These are phyloP conservation scores for Psilocybe cubensis DNA, from an alignment of 768 basidiomycete genomes.

Conservation along the genomic window DNA sequence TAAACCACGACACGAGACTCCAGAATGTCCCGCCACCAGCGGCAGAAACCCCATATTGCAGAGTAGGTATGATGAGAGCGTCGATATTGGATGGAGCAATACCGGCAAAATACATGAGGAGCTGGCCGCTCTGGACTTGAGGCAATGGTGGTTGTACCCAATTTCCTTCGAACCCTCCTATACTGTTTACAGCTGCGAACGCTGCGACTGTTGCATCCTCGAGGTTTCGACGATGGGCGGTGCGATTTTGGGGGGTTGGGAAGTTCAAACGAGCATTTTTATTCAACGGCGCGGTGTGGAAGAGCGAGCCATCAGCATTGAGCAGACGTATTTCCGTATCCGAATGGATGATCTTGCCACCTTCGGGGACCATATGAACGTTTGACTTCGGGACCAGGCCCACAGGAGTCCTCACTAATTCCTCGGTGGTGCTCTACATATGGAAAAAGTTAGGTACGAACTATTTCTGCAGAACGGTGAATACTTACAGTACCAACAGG, in stretches of 20 bases:
- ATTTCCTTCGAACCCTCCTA: too few species aligned
- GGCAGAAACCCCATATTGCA: neutral
- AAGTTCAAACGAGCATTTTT: neutral
- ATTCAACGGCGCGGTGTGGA: neutral
- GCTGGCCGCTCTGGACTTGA: neutral
- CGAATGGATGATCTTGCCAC: neutral
- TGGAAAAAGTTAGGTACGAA: too few species aligned
- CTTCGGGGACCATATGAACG: neutral
- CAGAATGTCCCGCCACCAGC: neutral
- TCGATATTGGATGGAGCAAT: neutral
- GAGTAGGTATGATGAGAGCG: neutral
- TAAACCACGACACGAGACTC: neutral
- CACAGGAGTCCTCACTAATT: neutral
- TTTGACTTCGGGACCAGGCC: neutral
- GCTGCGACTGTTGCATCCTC: neutral
- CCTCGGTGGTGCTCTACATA: too few species aligned
- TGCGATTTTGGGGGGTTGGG: too few species aligned
- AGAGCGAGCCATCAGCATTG: too few species aligned
- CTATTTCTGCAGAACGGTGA: too few species aligned
- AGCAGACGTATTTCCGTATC: too few species aligned
- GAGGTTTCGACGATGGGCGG: too few species aligned
- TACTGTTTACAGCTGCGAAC: neutral
- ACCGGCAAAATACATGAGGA: neutral
- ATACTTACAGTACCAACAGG: too few species aligned
- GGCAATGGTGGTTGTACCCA: too few species aligned